A percentile compares a stretch with the other conserved stretches of the same genome.
phyloP scores from a whole-genome alignment of 495 filamentous ascomycete species.

The Tuber borchii region DNA sequence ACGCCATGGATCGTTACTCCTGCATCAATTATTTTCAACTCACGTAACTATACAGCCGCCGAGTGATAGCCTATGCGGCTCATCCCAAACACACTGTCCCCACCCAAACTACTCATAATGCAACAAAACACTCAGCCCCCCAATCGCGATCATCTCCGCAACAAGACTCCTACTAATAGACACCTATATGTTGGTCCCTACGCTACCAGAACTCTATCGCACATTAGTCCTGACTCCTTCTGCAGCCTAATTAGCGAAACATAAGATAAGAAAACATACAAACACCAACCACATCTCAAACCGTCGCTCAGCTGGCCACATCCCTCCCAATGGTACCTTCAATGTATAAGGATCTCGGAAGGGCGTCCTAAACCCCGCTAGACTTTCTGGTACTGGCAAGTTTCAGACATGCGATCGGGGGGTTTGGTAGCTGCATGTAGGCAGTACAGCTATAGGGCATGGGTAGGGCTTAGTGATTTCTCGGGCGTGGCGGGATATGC shows the following conservation, averaged over 20 bases:
- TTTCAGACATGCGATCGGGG: slow-evolving; percentile 22
- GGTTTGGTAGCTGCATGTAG: slow-evolving; percentile 48
- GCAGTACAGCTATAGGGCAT: slow-evolving; percentile 47
- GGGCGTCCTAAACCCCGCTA: slow-evolving; percentile 44
- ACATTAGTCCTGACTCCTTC: too few relatives aligned
- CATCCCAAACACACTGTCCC: background rate
- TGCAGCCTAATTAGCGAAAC: too few relatives aligned
- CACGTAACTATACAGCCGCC: background rate
- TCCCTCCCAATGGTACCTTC: slow-evolving; percentile 16
- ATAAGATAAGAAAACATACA: slow-evolving; percentile 10
- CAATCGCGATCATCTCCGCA: slow-evolving; percentile 47
- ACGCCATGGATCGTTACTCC: too few relatives aligned
- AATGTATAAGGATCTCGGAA: slow-evolving; percentile 30
- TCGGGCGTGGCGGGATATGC: slow-evolving; percentile 51
- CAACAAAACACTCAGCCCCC: slow-evolving; percentile 51
- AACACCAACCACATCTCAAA: slow-evolving; percentile 43
- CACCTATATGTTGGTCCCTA: too few relatives aligned
- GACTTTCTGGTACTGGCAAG: slow-evolving; percentile 45
- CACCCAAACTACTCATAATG: slow-evolving; percentile 46
- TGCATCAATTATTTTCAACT: too few relatives aligned
- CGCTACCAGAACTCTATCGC: too few relatives aligned
- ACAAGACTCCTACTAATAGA: slow-evolving; percentile 17
- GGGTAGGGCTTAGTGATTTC: slow-evolving; percentile 48
- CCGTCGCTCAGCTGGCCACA: slow-evolving; percentile 40
- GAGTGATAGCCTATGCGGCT: background rate